Conservation (phyloP, 805 yeast species). For the Candida orba region DNA sequence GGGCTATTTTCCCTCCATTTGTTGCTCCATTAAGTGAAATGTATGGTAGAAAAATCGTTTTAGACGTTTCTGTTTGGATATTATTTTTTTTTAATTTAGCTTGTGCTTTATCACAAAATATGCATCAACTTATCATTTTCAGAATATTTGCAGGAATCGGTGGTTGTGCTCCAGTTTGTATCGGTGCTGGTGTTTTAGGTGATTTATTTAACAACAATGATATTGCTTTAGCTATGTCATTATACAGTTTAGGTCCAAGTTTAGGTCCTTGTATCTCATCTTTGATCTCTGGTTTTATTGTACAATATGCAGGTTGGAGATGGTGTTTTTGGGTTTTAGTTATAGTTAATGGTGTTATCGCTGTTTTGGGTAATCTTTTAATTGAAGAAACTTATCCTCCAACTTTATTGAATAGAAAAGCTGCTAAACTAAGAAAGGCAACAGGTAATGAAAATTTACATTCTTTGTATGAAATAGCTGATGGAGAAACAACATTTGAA, state of each 20-base stretch:
- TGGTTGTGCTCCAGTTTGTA: constrained; percentile 60
- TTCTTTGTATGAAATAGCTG: constrained; percentile 55
- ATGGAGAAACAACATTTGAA: constrained; percentile 33
- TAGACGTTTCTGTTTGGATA: constrained; percentile 43
- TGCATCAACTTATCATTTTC: constrained; percentile 49
- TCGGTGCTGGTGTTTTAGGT: constrained; percentile 63
- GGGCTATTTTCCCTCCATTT: constrained; percentile 57
- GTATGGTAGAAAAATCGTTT: constrained; percentile 47
- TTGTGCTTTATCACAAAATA: constrained; percentile 48
- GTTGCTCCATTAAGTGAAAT: constrained; percentile 59
- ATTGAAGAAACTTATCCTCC: constrained; percentile 57
- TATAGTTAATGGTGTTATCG: constrained; percentile 46
- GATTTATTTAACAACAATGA: constrained; percentile 48
- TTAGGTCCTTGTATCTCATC: constrained; percentile 60
- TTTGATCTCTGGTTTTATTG: constrained; percentile 48
- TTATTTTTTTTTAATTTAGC: constrained; percentile 45
- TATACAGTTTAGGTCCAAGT: constrained; percentile 42
- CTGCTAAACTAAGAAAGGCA: constrained; percentile 37
- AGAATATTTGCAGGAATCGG: constrained; percentile 61
- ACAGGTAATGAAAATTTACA: constrained; percentile 52
- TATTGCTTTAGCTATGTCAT: constrained; percentile 49
- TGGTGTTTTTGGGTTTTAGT: constrained; percentile 56
- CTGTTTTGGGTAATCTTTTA: constrained; percentile 35
- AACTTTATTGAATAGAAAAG: constrained; percentile 39
- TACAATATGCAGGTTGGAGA: constrained; percentile 45